phyloP scores from a whole-genome alignment of 768 basidiomycete genomes.

The Mycena kentingensis region DNA sequence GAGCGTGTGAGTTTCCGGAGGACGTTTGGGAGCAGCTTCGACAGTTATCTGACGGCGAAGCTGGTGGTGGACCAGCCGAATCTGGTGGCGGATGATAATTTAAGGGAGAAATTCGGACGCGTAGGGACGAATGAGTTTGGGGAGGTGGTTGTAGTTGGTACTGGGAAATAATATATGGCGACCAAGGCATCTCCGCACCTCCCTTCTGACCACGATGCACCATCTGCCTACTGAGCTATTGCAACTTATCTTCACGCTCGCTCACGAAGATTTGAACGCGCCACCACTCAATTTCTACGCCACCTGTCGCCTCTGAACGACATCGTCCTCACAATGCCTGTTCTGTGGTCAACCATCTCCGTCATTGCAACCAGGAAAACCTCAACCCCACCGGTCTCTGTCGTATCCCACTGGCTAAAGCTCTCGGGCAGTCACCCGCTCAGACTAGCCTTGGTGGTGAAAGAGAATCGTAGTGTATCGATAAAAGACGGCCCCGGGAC shows the following conservation, averaged over 20 bases:
- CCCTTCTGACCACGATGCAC: no score
- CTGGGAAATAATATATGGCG: background rate
- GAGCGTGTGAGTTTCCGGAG: no score
- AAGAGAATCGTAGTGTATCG: background rate
- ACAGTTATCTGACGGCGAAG: no score
- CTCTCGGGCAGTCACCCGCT: slow-evolving; percentile 8
- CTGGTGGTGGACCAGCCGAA: no score
- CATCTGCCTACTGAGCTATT: no score
- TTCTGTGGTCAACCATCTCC: slow-evolving; percentile 11
- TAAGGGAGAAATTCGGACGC: slow-evolving; percentile 1
- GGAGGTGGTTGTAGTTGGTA: slow-evolving; percentile 1
- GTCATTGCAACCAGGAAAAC: slow-evolving; percentile 4
- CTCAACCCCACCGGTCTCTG: slow-evolving; percentile 5
- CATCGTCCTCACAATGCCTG: slow-evolving; percentile 4
- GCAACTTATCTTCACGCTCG: no score
- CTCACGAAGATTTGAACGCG: no score
- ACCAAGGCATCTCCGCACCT: no score
- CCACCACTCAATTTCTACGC: slow-evolving; percentile 7
- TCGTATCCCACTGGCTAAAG: slow-evolving; percentile 12
- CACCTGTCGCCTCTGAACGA: slow-evolving; percentile 12
- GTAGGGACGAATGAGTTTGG: background rate
- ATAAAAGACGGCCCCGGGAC: background rate
- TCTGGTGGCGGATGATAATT: background rate
- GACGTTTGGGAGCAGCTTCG: no score
- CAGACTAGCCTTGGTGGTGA: slow-evolving; percentile 4